phyloP scores from a whole-genome alignment of 805 yeast genomes.

The Ogataea pignaliae region DNA sequence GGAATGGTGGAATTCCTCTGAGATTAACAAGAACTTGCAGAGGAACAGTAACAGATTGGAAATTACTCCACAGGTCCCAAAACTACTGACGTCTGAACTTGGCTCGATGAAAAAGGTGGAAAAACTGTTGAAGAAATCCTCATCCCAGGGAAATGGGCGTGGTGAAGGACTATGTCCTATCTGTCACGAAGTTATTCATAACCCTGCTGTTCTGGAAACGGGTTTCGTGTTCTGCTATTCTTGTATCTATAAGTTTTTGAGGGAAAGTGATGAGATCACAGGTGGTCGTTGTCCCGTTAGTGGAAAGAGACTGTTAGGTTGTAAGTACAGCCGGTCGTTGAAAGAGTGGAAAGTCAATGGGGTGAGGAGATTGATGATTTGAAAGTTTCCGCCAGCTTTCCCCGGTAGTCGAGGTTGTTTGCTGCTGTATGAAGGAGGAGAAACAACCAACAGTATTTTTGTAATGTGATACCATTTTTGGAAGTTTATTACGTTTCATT shows the following conservation, averaged over 20 bases:
- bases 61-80: constrained; percentile 29
- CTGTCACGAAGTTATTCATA: constrained; percentile 58
- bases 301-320: constrained; percentile 64
- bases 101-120: constrained; percentile 8
- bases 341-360: constrained; percentile 74
- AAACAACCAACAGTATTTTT: no score
- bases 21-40: constrained; percentile 48
- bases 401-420: no score
- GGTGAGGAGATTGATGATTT: constrained; percentile 67
- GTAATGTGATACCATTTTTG: no score
- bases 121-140: constrained; percentile 15
- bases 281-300: constrained; percentile 86
- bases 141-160: background rate
- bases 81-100: constrained; percentile 12
- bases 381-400: no score
- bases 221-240: constrained; percentile 89
- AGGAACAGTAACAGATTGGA: constrained; percentile 37
- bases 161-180: constrained; percentile 54
- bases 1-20: constrained; percentile 91
- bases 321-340: constrained; percentile 53
- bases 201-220: constrained; percentile 86
- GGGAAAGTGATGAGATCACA: constrained; percentile 38
- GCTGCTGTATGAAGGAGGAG: no score
- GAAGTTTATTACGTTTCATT: no score
- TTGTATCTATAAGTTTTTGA: constrained; percentile 68